Evolutionary conservation across 2,329 filamentous ascomycete genomes (phyloP).

Genomic region (Neonectria magnoliae): DNA sequence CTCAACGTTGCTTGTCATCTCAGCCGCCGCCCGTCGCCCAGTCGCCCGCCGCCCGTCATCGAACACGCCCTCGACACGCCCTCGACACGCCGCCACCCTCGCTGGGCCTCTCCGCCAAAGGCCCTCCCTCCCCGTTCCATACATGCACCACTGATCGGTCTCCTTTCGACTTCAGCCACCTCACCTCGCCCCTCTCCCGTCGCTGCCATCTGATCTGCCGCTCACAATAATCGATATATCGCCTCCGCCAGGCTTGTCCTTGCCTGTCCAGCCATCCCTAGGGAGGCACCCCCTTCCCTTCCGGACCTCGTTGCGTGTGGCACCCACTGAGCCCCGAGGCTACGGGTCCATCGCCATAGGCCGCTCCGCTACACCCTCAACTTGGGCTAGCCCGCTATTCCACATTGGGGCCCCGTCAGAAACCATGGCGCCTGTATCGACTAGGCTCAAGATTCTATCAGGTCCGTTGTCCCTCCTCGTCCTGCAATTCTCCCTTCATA

Average conservation of each 20-base stretch:
- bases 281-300: constrained; percentile 41
- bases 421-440: constrained; percentile 68
- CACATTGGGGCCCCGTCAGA: constrained; percentile 46
- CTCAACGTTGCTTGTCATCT: constrained; percentile 34
- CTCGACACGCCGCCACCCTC: constrained; percentile 22
- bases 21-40: constrained; percentile 23
- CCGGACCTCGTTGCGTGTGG: constrained; percentile 40
- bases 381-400: constrained; percentile 48
- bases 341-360: constrained; percentile 48
- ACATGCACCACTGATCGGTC: constrained; percentile 40
- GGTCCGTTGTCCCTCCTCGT: constrained; percentile 58
- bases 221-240: constrained; percentile 34
- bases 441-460: constrained; percentile 69
- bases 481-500: constrained; percentile 43
- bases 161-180: constrained; percentile 20
- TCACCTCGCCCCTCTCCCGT: constrained; percentile 22
- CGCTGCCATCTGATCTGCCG: constrained; percentile 26
- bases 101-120: constrained; percentile 29
- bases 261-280: constrained; percentile 28
- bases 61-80: constrained; percentile 17
- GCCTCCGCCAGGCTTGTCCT: constrained; percentile 33
- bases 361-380: constrained; percentile 46
- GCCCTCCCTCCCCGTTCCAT: constrained; percentile 25
- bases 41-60: constrained; percentile 17
- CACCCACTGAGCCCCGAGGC: constrained; percentile 44